phyloP scores from a whole-genome alignment of 192 early-diverging fungal species.

The Backusella morwellensis region DNA sequence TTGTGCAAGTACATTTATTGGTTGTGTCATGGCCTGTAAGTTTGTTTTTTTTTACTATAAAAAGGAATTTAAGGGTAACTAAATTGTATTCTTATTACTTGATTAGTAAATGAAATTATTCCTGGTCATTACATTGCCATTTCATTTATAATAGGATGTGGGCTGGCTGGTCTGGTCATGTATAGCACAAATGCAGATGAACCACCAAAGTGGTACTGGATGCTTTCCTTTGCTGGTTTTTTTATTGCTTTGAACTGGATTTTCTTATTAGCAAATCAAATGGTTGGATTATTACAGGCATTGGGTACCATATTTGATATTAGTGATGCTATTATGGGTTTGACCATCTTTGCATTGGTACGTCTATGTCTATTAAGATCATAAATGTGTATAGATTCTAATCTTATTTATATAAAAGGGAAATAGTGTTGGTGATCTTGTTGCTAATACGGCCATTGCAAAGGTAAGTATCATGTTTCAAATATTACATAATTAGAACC shows the following conservation, averaged over 20 bases:
- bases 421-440: slow-evolving; percentile 83
- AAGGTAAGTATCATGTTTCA: slow-evolving; percentile 8
- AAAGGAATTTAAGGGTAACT: not conserved
- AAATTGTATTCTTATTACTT: not conserved
- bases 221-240: slow-evolving; percentile 68
- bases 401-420: slow-evolving; percentile 39
- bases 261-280: slow-evolving; percentile 81
- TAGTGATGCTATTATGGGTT: slow-evolving; percentile 75
- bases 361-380: not conserved
- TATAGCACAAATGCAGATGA: slow-evolving; percentile 30
- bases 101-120: slow-evolving; percentile 24
- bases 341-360: slow-evolving; percentile 85
- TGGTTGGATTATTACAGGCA: slow-evolving; percentile 80
- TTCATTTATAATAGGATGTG: slow-evolving; percentile 30
- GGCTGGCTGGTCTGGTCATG: slow-evolving; percentile 23
- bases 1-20: slow-evolving; percentile 52
- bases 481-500: not conserved
- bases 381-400: not conserved
- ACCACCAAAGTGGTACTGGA: slow-evolving; percentile 42
- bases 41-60: not conserved
- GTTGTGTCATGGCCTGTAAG: slow-evolving; percentile 39
- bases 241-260: slow-evolving; percentile 79
- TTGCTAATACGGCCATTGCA: slow-evolving; percentile 88
- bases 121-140: slow-evolving; percentile 16
- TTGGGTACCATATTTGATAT: slow-evolving; percentile 78